Evolutionary conservation across 169 alveolate species (phyloP), one percentile per base, ranked within the genome.

Genomic region (Eimeria acervulina): DNA sequence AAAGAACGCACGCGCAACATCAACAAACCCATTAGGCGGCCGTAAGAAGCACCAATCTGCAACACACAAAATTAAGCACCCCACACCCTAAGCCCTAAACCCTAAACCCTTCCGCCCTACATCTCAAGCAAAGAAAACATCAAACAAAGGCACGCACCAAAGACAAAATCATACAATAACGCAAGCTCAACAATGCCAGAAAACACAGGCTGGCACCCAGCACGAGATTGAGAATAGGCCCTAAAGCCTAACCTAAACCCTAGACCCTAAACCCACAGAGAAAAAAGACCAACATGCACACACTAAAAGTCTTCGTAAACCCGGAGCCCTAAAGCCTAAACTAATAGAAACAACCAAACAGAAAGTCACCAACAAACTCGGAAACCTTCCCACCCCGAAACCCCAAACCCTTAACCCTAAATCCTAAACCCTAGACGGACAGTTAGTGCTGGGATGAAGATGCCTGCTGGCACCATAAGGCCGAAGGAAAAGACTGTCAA

Each of bases 371-470:
- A 21, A 23, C 85, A 31, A 42, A 17, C 47, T 38, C 47, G 12
- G n/a, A 40, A 21, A 6, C 88, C 36, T 0, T 19, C 28, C 44
- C 19, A 33, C 31, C 55, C 44, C 84, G 12, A 33, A 72, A 40
- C 33, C 84, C 52, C 0, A 40, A n/a, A 47, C 68, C 72, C 70
- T 33, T 0, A 23, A 2, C 52, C 72, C 90, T 47, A n/a, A 81
- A n/a, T 51, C 68, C 26, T 47, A 81, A 26, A 23, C 68, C 44
- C 47, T 47, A 51, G 47, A 47, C 90, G 31, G 23, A 94, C 96
- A 12, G 90, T 84, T 36, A 96, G 70, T 0, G 96, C 89, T 15
- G 97, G 97, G 66, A 96, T 76, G 70, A 96, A 96, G 95, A 96
- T 81, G 66, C 97, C 97, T 12, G 96, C 96, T 31, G 97, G 97